Evolutionary conservation across 352 stramenopile species (phyloP).

Genomic region (Pelagophyceae sp.): DNA sequence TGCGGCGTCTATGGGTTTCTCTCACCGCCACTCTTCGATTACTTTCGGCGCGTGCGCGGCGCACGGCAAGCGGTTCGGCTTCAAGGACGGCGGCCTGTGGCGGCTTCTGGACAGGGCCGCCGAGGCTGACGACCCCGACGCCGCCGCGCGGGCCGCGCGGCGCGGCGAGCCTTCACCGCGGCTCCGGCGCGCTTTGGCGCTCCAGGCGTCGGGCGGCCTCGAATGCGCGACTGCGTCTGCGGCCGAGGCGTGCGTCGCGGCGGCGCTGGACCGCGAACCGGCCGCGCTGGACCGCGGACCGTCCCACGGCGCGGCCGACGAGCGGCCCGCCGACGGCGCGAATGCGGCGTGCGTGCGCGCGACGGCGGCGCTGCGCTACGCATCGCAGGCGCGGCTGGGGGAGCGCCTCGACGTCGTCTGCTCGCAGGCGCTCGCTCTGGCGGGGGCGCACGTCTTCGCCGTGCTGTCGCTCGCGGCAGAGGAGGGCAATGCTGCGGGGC

Average conservation of each 20-base stretch:
- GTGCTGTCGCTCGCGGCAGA: neutral
- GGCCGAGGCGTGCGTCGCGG: neutral
- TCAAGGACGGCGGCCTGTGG: slow-evolving; percentile 26
- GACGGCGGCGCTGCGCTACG: neutral
- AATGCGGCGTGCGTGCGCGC: neutral
- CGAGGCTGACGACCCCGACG: slow-evolving; percentile 10
- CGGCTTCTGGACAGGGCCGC: slow-evolving; percentile 8
- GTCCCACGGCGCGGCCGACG: neutral
- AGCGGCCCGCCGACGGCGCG: too few species aligned
- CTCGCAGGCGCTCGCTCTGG: neutral
- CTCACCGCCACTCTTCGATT: neutral
- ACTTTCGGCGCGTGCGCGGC: slow-evolving; percentile 22
- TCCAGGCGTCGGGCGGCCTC: neutral
- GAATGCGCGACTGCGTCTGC: slow-evolving; percentile 4
- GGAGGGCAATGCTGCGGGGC: neutral
- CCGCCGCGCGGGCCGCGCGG: neutral
- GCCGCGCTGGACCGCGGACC: slow-evolving; percentile 11
- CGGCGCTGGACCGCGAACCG: slow-evolving; percentile 4
- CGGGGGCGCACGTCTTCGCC: neutral
- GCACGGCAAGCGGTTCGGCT: slow-evolving; percentile 23
- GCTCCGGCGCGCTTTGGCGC: neutral
- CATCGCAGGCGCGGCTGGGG: neutral
- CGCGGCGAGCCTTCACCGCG: neutral
- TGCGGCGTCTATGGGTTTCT: neutral
- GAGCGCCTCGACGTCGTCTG: neutral